Base-by-base conservation (phyloP, 179 eudicot species). In the Camellia oleifera region DNA sequence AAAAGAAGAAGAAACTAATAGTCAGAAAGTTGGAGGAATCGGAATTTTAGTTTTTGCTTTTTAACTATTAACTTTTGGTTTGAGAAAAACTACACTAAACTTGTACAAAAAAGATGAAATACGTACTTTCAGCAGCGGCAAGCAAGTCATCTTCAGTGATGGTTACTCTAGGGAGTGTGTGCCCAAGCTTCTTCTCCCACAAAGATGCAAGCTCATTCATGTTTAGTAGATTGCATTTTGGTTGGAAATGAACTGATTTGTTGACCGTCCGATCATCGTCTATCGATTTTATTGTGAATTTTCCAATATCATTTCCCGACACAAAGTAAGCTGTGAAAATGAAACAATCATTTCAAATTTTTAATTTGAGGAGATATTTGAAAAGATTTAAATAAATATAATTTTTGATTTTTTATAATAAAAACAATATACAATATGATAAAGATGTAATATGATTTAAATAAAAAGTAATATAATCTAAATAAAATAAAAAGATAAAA, bases 181-280 rank as follows among this genome's bases (percentile, higher is more conserved):
- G 83, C 42, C 89, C 89, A n/a, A 89, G 84, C 80, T 87, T 89
- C 61, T 69, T 81, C 83, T 89, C 92, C 92, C 92, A 89, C 12
- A 86, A 54, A 69, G 74, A 85, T 4, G 92, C 89, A 2, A 89
- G 84, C 76, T 89, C 90, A 17, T 89, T 89, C n/a, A 87, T 82
- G 82, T 70, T 89, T 4, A 85, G 85, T n/a, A 23, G 81, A 79
- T 89, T 89, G 84, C 86, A 84, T 2, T 50, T 63, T 52, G 92
- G 92, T 18, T 87, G 80, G 60, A 89, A 87, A 75, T 89, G 92
- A 12, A 89, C 88, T 14, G 66, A 69, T 81, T 89, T 87, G 82
- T 89, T 87, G 7, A 84, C 20, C 1, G 92, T 81, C 1, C 90
- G 81, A 62, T 81, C 79, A 76, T 89, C 92, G 3, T 75, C 85